These are phyloP conservation scores for Royoungia palumana DNA, from an alignment of 768 basidiomycete genomes.

Conservation along the genomic window DNA sequence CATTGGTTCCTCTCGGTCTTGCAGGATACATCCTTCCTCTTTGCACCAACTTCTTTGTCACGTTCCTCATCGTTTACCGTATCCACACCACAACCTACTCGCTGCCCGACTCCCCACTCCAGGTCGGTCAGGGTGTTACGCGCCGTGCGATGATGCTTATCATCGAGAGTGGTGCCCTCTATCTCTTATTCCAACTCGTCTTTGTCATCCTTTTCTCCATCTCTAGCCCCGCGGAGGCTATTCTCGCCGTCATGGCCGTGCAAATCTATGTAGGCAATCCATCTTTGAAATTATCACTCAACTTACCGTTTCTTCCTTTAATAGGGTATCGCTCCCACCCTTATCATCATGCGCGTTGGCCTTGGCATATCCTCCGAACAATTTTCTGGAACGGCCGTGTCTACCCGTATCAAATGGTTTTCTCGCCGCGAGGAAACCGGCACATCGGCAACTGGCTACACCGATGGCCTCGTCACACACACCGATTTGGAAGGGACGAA, in stretches of 20 bases:
- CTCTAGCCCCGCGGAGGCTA: conserved; percentile 32
- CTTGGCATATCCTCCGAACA: conserved; percentile 31
- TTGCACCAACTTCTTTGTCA: conserved; percentile 40
- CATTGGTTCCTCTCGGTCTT: conserved; percentile 34
- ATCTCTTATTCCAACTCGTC: conserved; percentile 38
- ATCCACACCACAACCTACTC: conserved; percentile 32
- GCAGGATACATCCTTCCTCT: conserved; percentile 39
- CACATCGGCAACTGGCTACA: conserved; percentile 19
- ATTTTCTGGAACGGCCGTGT: conserved; percentile 6
- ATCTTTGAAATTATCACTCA: neutral
- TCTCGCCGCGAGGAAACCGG: conserved; percentile 11
- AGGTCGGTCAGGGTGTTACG: conserved; percentile 13
- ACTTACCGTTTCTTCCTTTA: neutral
- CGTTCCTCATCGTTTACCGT: conserved; percentile 38
- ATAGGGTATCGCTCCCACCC: conserved; percentile 35
- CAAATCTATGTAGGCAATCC: conserved; percentile 39
- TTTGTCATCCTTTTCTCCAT: conserved; percentile 39
- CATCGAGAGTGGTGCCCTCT: conserved; percentile 40
- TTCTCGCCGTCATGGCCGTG: conserved; percentile 36
- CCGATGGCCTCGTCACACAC: conserved; percentile 14
- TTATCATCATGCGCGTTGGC: conserved; percentile 35
- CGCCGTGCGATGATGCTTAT: conserved; percentile 33
- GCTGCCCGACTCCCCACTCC: conserved; percentile 5
- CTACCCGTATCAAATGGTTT: conserved; percentile 27
- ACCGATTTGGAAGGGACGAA: conserved; percentile 21